Evolutionary conservation across 805 yeast species (phyloP).

Genomic region (Saturnispora sanitii): DNA sequence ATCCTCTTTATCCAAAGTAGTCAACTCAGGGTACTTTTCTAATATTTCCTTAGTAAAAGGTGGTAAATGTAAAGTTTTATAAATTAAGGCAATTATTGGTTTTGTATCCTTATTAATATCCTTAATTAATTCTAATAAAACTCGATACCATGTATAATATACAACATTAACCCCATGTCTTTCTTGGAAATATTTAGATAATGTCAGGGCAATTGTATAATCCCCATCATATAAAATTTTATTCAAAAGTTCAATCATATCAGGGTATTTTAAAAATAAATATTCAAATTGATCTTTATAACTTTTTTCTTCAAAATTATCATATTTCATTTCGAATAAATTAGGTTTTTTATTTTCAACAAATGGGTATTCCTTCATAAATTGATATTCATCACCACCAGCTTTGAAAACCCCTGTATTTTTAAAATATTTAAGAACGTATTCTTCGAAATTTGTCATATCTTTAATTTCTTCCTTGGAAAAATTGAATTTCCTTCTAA

Average conservation of each 20-base stretch:
- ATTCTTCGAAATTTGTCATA: not conserved
- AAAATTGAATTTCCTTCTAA: not conserved
- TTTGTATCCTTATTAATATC: not conserved
- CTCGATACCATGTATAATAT: constrained; percentile 3
- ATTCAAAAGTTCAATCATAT: not conserved
- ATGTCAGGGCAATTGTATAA: constrained; percentile 8
- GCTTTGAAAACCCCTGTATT: constrained; percentile 6
- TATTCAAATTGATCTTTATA: not conserved
- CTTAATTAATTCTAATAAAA: constrained; percentile 1
- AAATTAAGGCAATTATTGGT: not conserved
- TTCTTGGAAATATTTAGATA: constrained; percentile 2
- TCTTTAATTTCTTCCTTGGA: not conserved
- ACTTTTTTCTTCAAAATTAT: not conserved
- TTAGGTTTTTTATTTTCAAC: constrained; percentile 2
- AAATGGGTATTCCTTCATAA: constrained; percentile 2
- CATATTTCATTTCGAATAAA: not conserved
- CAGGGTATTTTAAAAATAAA: no score
- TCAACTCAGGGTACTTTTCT: not conserved
- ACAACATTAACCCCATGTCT: not conserved
- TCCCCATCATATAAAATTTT: not conserved
- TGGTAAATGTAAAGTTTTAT: not conserved
- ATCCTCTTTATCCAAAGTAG: no score
- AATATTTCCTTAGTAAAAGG: constrained; percentile 1
- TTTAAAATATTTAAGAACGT: not conserved
- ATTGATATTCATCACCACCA: constrained; percentile 3